A percentile compares a stretch with the other conserved stretches of the same genome.
Evolutionary conservation across 148 eudicot genomes (phyloP).

Genomic region (Suaeda aralocaspica): DNA sequence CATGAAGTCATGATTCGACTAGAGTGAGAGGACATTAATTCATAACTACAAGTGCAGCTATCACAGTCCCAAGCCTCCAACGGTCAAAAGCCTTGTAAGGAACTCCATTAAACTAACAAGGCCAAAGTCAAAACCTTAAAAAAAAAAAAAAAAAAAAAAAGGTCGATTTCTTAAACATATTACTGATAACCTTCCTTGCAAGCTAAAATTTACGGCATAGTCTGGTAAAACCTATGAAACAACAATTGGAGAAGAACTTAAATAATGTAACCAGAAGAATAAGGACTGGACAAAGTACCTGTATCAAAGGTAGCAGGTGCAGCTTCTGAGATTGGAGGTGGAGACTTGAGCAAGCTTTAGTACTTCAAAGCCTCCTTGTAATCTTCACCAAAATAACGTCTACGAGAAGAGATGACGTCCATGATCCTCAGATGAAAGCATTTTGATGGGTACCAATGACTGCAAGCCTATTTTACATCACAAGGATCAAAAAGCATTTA

Average conservation of each 20-base stretch:
- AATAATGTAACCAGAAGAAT: background rate
- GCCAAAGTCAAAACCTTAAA: background rate
- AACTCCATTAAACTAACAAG: background rate
- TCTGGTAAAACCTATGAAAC: background rate
- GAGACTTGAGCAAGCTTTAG: conserved; percentile 53
- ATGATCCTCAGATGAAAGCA: conserved; percentile 39
- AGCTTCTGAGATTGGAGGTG: conserved; percentile 61
- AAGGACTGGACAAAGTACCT: conserved; percentile 40
- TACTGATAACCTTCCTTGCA: background rate
- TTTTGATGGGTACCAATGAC: conserved; percentile 51
- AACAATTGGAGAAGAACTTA: background rate
- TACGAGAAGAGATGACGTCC: conserved; percentile 36
- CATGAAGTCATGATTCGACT: background rate
- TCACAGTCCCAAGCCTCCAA: background rate
- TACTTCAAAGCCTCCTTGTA: conserved; percentile 57
- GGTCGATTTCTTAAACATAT: too few relatives aligned
- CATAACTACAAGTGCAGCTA: background rate
- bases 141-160: too few relatives aligned
- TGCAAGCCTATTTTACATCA: conserved; percentile 38
- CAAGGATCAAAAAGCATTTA: background rate
- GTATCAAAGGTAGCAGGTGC: conserved; percentile 66
- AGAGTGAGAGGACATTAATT: too few relatives aligned
- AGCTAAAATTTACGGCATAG: background rate
- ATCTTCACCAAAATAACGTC: conserved; percentile 34
- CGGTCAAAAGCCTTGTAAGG: background rate